Evolutionary conservation across 805 yeast species (phyloP).

Genomic region (Saccharomycopsis capsularis): DNA sequence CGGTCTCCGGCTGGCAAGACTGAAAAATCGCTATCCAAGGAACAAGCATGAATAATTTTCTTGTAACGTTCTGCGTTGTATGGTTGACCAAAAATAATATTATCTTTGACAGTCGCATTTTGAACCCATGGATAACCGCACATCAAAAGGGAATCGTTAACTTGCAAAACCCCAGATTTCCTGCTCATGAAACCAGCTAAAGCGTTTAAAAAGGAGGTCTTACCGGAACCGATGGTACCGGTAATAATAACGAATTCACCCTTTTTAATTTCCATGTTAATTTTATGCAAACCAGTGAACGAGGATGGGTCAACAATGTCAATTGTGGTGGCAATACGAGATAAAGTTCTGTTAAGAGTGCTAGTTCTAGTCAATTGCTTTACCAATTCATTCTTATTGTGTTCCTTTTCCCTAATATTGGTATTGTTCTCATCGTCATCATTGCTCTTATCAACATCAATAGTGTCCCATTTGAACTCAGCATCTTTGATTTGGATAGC

Average conservation of each 20-base stretch:
- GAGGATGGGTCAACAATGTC: slow-evolving; percentile 11
- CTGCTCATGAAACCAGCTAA: slow-evolving; percentile 60
- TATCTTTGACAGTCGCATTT: slow-evolving; percentile 61
- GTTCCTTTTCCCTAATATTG: neutral
- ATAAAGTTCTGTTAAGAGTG: neutral
- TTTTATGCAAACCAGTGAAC: slow-evolving; percentile 26
- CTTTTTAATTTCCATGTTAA: slow-evolving; percentile 41
- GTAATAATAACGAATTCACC: slow-evolving; percentile 70
- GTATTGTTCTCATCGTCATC: slow-evolving; percentile 22
- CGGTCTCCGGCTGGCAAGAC: slow-evolving; percentile 58
- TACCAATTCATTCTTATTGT: neutral
- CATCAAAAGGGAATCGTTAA: slow-evolving; percentile 42
- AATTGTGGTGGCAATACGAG: slow-evolving; percentile 23
- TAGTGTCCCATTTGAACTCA: slow-evolving; percentile 57
- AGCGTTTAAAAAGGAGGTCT: slow-evolving; percentile 61
- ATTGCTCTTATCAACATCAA: slow-evolving; percentile 23
- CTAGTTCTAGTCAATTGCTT: neutral
- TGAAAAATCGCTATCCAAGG: slow-evolving; percentile 50
- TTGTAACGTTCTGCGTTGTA: slow-evolving; percentile 44
- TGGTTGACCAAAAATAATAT: slow-evolving; percentile 50
- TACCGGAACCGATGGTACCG: slow-evolving; percentile 75
- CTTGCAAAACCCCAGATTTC: slow-evolving; percentile 40
- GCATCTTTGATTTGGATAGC: slow-evolving; percentile 50
- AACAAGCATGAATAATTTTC: slow-evolving; percentile 51
- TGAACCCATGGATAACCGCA: slow-evolving; percentile 63